Base-by-base conservation (phyloP, 441 rosid species). In the Gossypium trilobum region DNA sequence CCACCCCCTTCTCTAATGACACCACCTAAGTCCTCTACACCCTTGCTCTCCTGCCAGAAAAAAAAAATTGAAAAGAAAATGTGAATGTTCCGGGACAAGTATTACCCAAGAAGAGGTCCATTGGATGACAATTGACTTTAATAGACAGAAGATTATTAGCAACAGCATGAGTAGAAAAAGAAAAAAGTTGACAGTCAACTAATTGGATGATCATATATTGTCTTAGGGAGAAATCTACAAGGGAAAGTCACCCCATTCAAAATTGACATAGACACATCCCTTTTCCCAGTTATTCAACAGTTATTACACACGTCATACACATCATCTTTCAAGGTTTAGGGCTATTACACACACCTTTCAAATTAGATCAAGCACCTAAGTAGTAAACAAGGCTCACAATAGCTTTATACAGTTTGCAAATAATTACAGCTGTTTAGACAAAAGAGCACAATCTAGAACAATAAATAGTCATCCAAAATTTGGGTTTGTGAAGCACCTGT, bases 1-100 rank as follows among this genome's bases (percentile, higher is more conserved):
- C 99, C 99, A 74, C 99, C 99, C 78, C 99, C 99, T 83, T 87
- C 99, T 85, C 99, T 84, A 73, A 95, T 89, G 72, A 95, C 91
- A 85, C 87, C 99, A 75, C 97, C 92, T 55, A 95, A 80, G 86
- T 93, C 98, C 79, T 93, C 99, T 9, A 95, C 97, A 72, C 98
- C 98, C 83, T 93, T 95, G 82, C 80, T 92, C 71, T 91, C 99
- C 98, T 95, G 85, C 74, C 73, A 79, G 46, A 4, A 73, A 75
- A 75, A 22, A 19, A 22, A 68, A 52, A 74, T 71, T 63, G 27
- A 70, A 57, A 72, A 14, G 31, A 54, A 62, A 33, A 65, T 22
- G 75, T 23, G 61, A 73, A 64, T 36, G 36, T 29, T 66, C 64
- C 64, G 0, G 51, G 58, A 55, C 27, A 8, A 55, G 23, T 55